Evolutionary conservation across 176 grass and related monocot genomes (phyloP), one percentile per base, ranked within the genome.

Genomic region (Cenchrus purpureus): DNA sequence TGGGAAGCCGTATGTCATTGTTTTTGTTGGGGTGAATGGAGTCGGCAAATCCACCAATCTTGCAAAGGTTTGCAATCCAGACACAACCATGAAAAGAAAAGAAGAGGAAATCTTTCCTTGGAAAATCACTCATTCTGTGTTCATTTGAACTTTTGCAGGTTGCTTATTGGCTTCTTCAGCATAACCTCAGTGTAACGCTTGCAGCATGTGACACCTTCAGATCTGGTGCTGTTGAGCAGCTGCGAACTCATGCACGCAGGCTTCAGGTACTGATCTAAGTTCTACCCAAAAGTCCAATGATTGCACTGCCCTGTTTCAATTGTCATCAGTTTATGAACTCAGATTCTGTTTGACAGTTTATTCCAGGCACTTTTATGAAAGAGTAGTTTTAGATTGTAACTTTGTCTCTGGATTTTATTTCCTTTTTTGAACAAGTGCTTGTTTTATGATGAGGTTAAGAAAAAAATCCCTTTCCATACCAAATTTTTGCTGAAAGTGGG

Each of bases 31-130:
- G 19, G 97, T 98, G 20, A 98, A 95, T 84, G 97, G 93, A 87
- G 97, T 98, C 84, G 97, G 97, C 49, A 95, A 98, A 87, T 98
- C 97, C 52, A 95, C 91, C 65, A 95, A 98, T 71, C 97, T 98
- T 67, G 96, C 96, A 31, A 95, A 98, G 91, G 96, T 98, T 73
- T 14, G 34, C 25, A 40, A 66, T 90, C 71, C 22, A 76, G 51
- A 80, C 34, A 29, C 62, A 11, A 17, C 32, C n/a, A 49, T 40
- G 29, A 61, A 52, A 78, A 83, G 0, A 85, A 51, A 1, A 71
- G 0, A 37, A 65, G 10, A 40, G 37, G 37, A 19, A 28, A 68
- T 4, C 3, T 2, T 69, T 54, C 4, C 1, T 11, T 58, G 20
- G 43, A 4, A 53, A 67, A 37, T 44, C 14, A 17, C 74, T 83